phyloP scores from a whole-genome alignment of 1,284 basidiomycete species.

The Chondrostereum purpureum region DNA sequence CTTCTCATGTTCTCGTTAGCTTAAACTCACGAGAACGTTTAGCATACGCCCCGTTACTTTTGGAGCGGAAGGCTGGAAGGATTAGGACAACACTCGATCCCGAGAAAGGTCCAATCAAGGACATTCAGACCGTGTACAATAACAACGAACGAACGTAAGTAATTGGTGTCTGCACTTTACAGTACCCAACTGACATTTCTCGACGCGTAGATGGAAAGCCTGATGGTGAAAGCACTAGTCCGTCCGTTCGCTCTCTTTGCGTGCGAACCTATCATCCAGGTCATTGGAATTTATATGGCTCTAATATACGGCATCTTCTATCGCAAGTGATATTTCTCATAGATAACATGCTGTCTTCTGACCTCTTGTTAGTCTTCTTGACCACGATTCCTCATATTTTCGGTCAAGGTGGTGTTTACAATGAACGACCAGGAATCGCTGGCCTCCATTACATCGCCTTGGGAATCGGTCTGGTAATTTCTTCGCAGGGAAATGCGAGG shows the following conservation, averaged over 20 bases:
- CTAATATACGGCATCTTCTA: constrained; percentile 15
- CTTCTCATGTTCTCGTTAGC: constrained; percentile 2
- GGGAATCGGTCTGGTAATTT: constrained; percentile 44
- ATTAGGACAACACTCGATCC: constrained; percentile 40
- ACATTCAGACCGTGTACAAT: constrained; percentile 41
- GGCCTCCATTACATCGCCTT: constrained; percentile 62
- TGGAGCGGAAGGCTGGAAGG: constrained; percentile 49
- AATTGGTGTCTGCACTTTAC: neutral
- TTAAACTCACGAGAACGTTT: too few relatives aligned
- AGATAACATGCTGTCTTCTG: neutral
- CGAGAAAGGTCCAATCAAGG: constrained; percentile 29
- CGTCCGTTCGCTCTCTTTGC: constrained; percentile 13
- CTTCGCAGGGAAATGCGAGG: constrained; percentile 55
- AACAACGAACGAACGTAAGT: constrained; percentile 35
- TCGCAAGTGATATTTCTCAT: constrained; percentile 18
- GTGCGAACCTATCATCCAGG: constrained; percentile 14
- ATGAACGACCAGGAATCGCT: constrained; percentile 20
- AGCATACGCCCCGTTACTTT: constrained; percentile 59
- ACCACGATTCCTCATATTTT: constrained; percentile 10
- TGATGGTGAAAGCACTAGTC: constrained; percentile 18
- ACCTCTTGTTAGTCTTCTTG: constrained; percentile 10
- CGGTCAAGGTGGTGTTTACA: constrained; percentile 2
- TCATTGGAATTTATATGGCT: constrained; percentile 16
- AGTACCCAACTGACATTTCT: neutral
- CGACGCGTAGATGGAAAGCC: constrained; percentile 17